These are phyloP conservation scores for Typha latifolia DNA, from an alignment of 176 grass and related monocot species.

Conservation along the genomic window DNA sequence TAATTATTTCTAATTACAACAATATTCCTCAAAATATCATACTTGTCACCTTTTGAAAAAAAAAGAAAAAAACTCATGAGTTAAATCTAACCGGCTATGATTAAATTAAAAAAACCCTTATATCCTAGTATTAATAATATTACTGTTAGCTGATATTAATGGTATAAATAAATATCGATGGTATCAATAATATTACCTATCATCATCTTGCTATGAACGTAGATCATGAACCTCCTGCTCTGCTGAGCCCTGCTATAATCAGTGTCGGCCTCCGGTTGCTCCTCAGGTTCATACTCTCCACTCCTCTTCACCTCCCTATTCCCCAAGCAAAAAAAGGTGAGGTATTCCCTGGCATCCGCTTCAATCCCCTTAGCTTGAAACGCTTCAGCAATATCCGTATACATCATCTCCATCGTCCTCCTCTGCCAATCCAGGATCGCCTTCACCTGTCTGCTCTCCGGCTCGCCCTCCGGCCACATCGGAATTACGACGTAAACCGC, in stretches of 20 bases:
- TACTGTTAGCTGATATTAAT: no score
- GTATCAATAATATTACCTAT: constrained; percentile 41
- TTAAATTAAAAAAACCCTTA: no score
- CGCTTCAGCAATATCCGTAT: constrained; percentile 54
- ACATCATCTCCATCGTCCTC: constrained; percentile 99
- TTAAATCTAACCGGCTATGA: no score
- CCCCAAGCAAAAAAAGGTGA: constrained; percentile 84
- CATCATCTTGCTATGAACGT: constrained; percentile 98
- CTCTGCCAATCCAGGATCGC: constrained; percentile 91
- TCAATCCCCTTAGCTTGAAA: constrained; percentile 52
- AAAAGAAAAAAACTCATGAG: no score
- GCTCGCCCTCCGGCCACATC: constrained; percentile 91
- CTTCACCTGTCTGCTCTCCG: constrained; percentile 51
- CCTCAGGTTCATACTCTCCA: constrained; percentile 65
- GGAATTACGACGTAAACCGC: constrained; percentile 73
- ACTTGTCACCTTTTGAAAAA: no score
- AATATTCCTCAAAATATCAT: no score
- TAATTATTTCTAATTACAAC: no score
- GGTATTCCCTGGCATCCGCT: constrained; percentile 57
- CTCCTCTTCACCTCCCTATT: constrained; percentile 69
- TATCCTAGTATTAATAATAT: no score
- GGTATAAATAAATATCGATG: no score
- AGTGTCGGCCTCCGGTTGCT: constrained; percentile 33
- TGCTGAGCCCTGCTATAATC: constrained; percentile 64
- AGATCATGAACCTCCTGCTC: constrained; percentile 87